These are phyloP conservation scores for Pyrenophora seminiperda DNA, from an alignment of 2,329 filamentous ascomycete species.

Conservation along the genomic window DNA sequence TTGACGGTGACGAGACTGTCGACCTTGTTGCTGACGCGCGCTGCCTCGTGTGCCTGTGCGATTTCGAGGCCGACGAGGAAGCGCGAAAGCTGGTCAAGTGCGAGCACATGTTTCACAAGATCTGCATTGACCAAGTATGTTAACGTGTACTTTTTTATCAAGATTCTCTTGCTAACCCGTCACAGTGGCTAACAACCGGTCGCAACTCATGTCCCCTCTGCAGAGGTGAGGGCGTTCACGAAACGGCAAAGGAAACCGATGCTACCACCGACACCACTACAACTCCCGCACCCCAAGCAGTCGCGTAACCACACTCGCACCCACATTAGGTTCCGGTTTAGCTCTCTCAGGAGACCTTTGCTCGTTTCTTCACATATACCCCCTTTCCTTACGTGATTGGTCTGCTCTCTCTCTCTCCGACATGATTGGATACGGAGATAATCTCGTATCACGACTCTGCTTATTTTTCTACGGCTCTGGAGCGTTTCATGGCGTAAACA, in stretches of 20 bases:
- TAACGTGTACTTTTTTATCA: background rate
- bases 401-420: background rate
- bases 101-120: conserved; percentile 68
- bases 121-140: conserved; percentile 72
- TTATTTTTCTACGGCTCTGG: conserved; percentile 5
- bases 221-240: conserved; percentile 63
- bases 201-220: conserved; percentile 68
- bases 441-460: conserved; percentile 3
- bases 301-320: conserved; percentile 4
- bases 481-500: conserved; percentile 11
- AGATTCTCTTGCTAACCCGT: conserved; percentile 15
- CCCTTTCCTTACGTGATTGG: conserved; percentile 12
- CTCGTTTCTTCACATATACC: conserved; percentile 25
- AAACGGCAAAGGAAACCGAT: conserved; percentile 44
- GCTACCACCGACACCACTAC: conserved; percentile 12
- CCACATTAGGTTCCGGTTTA: background rate
- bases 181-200: conserved; percentile 69
- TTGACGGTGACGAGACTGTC: conserved; percentile 45
- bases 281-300: conserved; percentile 14
- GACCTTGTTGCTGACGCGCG: conserved; percentile 53
- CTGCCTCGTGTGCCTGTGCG: conserved; percentile 69
- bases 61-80: conserved; percentile 67
- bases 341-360: background rate
- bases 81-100: conserved; percentile 66
- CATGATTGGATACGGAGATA: conserved; percentile 13